Evolutionary conservation across 169 alveolate species (phyloP).

Genomic region (Plasmodium gaboni): DNA sequence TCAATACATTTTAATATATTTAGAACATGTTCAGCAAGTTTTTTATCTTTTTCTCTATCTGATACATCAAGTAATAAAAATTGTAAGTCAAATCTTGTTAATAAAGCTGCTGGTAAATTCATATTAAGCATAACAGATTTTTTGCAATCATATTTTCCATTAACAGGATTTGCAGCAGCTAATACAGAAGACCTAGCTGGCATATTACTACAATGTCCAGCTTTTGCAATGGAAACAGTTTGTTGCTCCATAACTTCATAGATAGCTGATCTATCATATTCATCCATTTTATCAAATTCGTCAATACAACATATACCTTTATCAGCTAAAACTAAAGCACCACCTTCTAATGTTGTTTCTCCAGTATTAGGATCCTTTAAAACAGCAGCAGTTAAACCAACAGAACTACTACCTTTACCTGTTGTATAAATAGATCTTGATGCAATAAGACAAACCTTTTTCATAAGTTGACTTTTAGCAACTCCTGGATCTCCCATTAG

Average conservation of each 20-base stretch:
- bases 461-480: constrained; percentile 97
- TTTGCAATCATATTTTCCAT: constrained; percentile 95
- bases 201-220: constrained; percentile 92
- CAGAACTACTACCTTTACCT: constrained; percentile 97
- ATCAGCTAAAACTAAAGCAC: constrained; percentile 98
- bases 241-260: constrained; percentile 99
- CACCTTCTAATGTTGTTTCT: constrained; percentile 96
- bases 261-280: constrained; percentile 96
- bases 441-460: constrained; percentile 91
- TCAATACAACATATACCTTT: constrained; percentile 98
- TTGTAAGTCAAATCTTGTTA: constrained; percentile 96
- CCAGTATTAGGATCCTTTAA: constrained; percentile 95
- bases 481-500: constrained; percentile 99
- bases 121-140: constrained; percentile 94
- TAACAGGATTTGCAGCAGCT: constrained; percentile 99
- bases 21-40: constrained; percentile 94
- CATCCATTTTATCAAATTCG: constrained; percentile 99
- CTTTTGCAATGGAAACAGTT: constrained; percentile 98
- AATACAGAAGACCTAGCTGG: constrained; percentile 91
- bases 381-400: constrained; percentile 99
- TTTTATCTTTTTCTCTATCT: constrained; percentile 90
- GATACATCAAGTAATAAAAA: constrained; percentile 90
- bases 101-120: constrained; percentile 97
- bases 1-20: constrained; percentile 90
- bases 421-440: constrained; percentile 96